Evolutionary conservation across 2,329 filamentous ascomycete species (phyloP).

Genomic region (Monosporascus sp.): DNA sequence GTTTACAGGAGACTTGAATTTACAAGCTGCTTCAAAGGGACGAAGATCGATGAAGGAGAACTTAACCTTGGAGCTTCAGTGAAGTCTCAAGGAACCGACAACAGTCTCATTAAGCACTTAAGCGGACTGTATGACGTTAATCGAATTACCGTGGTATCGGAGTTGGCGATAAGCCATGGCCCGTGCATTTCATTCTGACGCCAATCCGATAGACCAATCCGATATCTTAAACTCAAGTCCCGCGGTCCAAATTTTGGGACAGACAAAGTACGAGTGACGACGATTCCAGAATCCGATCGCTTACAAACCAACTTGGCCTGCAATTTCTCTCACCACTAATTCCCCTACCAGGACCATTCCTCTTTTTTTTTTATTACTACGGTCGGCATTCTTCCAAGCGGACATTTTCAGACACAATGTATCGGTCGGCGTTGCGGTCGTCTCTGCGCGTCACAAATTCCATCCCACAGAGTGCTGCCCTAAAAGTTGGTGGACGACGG

Average conservation of each 20-base stretch:
- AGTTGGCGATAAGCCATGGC: background rate
- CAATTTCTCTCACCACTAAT: background rate
- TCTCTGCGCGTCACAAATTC: constrained; percentile 40
- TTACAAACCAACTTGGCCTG: constrained; percentile 1
- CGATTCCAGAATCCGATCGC: background rate
- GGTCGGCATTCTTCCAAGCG: constrained; percentile 1
- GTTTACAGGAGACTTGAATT: too few relatives aligned
- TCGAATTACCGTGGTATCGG: background rate
- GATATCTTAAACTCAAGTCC: background rate
- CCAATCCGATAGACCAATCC: background rate
- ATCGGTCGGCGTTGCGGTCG: constrained; percentile 46
- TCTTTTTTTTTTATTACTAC: background rate
- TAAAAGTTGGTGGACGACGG: constrained; percentile 40
- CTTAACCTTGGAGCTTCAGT: too few relatives aligned
- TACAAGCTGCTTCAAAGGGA: too few relatives aligned
- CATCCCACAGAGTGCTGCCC: constrained; percentile 32
- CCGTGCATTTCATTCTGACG: background rate
- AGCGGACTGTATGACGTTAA: too few relatives aligned
- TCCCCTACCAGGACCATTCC: background rate
- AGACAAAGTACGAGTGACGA: background rate
- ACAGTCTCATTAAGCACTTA: too few relatives aligned
- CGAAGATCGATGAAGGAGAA: too few relatives aligned
- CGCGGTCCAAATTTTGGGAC: background rate
- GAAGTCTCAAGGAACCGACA: too few relatives aligned
- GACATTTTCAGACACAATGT: constrained; percentile 35